phyloP scores from a whole-genome alignment of 208 protist genomes.

The Histomonas meleagridis region DNA sequence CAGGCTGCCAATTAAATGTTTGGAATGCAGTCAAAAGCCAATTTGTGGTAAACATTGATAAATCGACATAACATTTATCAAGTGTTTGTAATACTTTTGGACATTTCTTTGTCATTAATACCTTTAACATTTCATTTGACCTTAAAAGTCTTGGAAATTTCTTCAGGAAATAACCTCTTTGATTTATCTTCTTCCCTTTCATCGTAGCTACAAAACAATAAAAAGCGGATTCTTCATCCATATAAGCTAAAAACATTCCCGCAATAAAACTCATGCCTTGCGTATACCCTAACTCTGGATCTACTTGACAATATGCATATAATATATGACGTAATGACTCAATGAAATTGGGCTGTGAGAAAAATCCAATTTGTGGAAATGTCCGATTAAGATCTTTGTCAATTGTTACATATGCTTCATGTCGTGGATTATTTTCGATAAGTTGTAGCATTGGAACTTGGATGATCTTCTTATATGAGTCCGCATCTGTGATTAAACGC shows the following conservation, averaged over 20 bases:
- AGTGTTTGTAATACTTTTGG: background rate
- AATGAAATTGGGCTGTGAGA: background rate
- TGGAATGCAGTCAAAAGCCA: slow-evolving; percentile 1
- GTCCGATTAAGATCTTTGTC: background rate
- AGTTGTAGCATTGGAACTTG: background rate
- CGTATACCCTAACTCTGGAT: background rate
- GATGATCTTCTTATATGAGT: background rate
- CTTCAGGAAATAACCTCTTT: background rate
- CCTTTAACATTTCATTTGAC: background rate
- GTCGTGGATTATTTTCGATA: background rate
- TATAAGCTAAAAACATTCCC: background rate
- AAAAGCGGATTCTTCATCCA: slow-evolving; percentile 23
- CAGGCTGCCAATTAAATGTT: background rate
- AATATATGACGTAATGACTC: background rate
- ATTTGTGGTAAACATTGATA: background rate
- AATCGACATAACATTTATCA: background rate
- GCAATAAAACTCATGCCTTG: slow-evolving; percentile 27
- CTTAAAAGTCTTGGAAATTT: background rate
- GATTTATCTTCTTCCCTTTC: background rate
- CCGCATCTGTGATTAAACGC: background rate
- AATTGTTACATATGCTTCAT: background rate
- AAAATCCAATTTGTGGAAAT: slow-evolving; percentile 22
- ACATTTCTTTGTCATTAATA: background rate
- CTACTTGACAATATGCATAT: background rate
- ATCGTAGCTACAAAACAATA: background rate